Evolutionary conservation across 164 flowering plant species (phyloP).

Genomic region (Amborella trichopoda): DNA sequence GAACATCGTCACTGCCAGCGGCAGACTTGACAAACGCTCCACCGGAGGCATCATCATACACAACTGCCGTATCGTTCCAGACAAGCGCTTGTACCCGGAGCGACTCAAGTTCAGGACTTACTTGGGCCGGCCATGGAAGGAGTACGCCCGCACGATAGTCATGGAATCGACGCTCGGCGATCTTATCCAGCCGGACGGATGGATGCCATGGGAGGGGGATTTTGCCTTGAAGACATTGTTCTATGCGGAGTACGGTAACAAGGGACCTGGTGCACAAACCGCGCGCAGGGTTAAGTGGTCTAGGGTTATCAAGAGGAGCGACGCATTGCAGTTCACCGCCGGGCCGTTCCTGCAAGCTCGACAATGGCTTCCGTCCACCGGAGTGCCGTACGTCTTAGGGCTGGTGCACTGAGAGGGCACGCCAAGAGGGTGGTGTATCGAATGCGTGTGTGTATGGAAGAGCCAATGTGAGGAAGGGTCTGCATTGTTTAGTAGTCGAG

Average conservation of each 20-base stretch:
- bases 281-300: constrained; percentile 20
- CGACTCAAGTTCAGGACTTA: constrained; percentile 20
- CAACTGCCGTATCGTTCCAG: constrained; percentile 41
- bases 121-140: constrained; percentile 59
- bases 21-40: constrained; percentile 13
- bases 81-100: constrained; percentile 14
- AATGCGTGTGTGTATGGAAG: too few relatives aligned
- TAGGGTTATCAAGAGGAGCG: constrained; percentile 17
- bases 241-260: constrained; percentile 38
- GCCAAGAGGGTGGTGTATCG: too few relatives aligned
- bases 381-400: constrained; percentile 16
- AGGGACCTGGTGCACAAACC: constrained; percentile 23
- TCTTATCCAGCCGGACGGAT: constrained; percentile 37
- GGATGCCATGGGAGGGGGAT: constrained; percentile 31
- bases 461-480: too few relatives aligned
- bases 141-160: constrained; percentile 29
- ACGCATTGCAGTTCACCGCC: constrained; percentile 20
- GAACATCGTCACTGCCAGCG: constrained; percentile 41
- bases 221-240: constrained; percentile 26
- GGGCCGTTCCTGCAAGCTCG: constrained; percentile 17
- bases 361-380: constrained; percentile 15
- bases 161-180: constrained; percentile 40
- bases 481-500: too few relatives aligned
- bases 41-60: constrained; percentile 38
- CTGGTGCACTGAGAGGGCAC: constrained; percentile 3